phyloP scores from a whole-genome alignment of 139 green algal genomes.

The Edaphochlamys debaryana region DNA sequence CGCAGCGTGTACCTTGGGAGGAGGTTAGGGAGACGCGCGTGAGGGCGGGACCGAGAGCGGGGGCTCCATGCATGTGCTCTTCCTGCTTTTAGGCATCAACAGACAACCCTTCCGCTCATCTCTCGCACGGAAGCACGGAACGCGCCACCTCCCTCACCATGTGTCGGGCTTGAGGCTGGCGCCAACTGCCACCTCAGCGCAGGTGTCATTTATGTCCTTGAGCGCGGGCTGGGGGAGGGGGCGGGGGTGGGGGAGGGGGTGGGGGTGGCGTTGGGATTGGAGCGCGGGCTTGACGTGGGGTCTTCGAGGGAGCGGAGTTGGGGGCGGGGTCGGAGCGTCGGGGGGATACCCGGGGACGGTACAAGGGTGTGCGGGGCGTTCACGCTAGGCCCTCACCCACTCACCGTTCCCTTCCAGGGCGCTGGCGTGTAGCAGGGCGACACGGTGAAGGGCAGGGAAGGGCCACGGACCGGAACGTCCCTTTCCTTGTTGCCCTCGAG shows the following conservation, averaged over 20 bases:
- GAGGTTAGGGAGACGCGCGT: too few relatives aligned
- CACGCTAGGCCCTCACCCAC: too few relatives aligned
- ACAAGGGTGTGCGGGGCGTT: too few relatives aligned
- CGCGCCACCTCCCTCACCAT: background rate
- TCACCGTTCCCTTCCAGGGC: too few relatives aligned
- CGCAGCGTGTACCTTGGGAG: conserved; percentile 37
- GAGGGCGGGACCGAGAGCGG: background rate
- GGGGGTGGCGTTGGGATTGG: too few relatives aligned
- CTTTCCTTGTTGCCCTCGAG: background rate
- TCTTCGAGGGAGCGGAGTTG: too few relatives aligned
- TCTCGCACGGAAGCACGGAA: background rate
- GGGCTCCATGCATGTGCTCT: background rate
- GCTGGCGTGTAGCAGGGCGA: background rate
- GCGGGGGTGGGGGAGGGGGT: background rate
- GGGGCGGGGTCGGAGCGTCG: too few relatives aligned
- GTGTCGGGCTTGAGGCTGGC: background rate
- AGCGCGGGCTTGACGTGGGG: too few relatives aligned
- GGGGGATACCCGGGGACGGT: too few relatives aligned
- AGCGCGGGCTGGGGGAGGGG: background rate
- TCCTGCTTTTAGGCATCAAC: background rate
- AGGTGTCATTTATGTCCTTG: conserved; percentile 8
- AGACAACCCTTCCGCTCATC: background rate
- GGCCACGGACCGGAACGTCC: background rate
- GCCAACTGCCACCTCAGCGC: conserved; percentile 3
- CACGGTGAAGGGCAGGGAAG: background rate